Percentiles rank a stretch among this genome's conserved stretches.
phyloP scores from a whole-genome alignment of 345 rosid species.

The Acer saccharum region DNA sequence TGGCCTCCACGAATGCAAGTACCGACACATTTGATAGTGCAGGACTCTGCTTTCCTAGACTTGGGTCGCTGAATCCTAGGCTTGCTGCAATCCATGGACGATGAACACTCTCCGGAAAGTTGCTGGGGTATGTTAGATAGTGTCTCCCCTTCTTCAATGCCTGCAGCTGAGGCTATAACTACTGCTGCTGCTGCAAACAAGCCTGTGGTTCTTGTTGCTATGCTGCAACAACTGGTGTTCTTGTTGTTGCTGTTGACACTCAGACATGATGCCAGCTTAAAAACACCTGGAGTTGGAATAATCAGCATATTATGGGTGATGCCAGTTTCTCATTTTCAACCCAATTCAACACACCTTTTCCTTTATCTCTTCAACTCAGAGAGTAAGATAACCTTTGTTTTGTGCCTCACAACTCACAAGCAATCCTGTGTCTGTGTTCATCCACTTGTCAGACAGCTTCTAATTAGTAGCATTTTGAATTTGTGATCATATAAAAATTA shows the following conservation, averaged over 20 bases:
- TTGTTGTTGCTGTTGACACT: conserved; percentile 5
- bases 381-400: neutral
- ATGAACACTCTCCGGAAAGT: conserved; percentile 61
- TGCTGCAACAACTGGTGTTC: neutral
- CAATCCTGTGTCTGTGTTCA: neutral
- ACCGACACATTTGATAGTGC: conserved; percentile 77
- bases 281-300: conserved; percentile 18
- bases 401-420: too few species aligned
- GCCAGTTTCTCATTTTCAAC: too few species aligned
- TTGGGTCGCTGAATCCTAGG: conserved; percentile 83
- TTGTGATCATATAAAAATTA: too few species aligned
- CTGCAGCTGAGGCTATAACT: conserved; percentile 29
- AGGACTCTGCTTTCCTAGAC: conserved; percentile 80
- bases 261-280: neutral
- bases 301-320: conserved; percentile 4
- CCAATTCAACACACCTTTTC: neutral
- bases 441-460: neutral
- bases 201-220: conserved; percentile 28
- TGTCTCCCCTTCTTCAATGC: conserved; percentile 51
- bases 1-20: conserved; percentile 85
- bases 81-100: conserved; percentile 64
- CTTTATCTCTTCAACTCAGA: neutral
- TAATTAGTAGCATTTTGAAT: too few species aligned
- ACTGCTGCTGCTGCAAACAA: conserved; percentile 44
- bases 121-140: conserved; percentile 74